These are phyloP conservation scores for Craspedostauros australis DNA, from an alignment of 108 stramenopile species.

Conservation along the genomic window DNA sequence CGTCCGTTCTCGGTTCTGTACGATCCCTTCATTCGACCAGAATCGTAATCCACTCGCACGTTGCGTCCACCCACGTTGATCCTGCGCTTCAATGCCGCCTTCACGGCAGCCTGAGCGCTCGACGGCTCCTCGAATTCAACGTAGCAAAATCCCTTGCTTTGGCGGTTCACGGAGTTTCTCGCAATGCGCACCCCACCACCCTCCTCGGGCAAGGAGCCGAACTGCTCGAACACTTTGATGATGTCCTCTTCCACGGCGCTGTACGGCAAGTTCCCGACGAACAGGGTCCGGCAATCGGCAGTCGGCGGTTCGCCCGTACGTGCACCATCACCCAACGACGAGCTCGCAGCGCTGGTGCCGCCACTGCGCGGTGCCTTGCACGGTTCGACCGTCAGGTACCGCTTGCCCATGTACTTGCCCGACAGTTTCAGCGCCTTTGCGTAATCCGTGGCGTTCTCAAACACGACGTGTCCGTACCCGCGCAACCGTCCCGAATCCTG, in stretches of 20 bases:
- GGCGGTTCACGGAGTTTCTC: slow-evolving; percentile 44
- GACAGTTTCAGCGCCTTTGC: slow-evolving; percentile 55
- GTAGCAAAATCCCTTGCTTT: slow-evolving; percentile 78
- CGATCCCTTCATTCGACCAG: slow-evolving; percentile 67
- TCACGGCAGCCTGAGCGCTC: slow-evolving; percentile 56
- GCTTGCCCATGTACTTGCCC: slow-evolving; percentile 63
- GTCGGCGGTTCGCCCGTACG: slow-evolving; percentile 21
- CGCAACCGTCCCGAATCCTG: slow-evolving; percentile 90
- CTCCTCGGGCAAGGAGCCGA: slow-evolving; percentile 41
- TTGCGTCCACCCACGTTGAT: slow-evolving; percentile 44
- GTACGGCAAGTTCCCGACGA: slow-evolving; percentile 92
- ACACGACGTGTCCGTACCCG: slow-evolving; percentile 93
- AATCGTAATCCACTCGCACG: slow-evolving; percentile 70
- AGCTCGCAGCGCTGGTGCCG: neutral
- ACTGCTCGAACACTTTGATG: slow-evolving; percentile 42
- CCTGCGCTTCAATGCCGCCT: slow-evolving; percentile 7
- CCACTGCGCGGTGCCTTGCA: slow-evolving; percentile 44
- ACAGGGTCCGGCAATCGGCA: slow-evolving; percentile 66
- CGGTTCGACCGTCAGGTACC: slow-evolving; percentile 74
- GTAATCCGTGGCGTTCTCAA: slow-evolving; percentile 38
- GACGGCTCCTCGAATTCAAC: slow-evolving; percentile 62
- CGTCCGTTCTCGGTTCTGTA: slow-evolving; percentile 55
- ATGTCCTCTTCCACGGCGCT: slow-evolving; percentile 79
- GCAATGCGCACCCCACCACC: slow-evolving; percentile 65
- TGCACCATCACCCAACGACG: neutral